phyloP scores from a whole-genome alignment of 495 filamentous ascomycete species.

The Neurospora sp. region DNA sequence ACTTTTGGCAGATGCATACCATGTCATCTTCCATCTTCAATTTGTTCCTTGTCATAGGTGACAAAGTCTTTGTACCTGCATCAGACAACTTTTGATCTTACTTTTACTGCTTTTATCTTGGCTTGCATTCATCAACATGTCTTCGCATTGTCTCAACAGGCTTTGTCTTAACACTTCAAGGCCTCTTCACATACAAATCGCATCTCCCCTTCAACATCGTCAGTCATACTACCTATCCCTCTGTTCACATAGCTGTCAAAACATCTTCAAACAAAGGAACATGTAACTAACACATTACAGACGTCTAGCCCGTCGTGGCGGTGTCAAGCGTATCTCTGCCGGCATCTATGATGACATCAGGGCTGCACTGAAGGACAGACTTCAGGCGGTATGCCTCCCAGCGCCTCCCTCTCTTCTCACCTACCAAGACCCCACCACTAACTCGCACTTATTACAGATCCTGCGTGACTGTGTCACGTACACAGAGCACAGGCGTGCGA shows the following conservation, averaged over 20 bases:
- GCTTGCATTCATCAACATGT: background rate
- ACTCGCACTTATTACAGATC: constrained; percentile 35
- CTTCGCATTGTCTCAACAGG: background rate
- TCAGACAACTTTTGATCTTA: background rate
- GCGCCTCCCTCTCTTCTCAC: too few species aligned
- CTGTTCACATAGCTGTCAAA: background rate
- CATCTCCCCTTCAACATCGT: background rate
- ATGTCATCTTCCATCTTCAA: background rate
- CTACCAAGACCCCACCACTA: background rate
- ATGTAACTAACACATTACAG: constrained; percentile 29
- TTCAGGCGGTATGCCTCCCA: constrained; percentile 38
- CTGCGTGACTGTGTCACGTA: constrained; percentile 40
- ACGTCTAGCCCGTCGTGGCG: constrained; percentile 69
- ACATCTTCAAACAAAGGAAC: background rate
- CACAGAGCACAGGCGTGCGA: constrained; percentile 39
- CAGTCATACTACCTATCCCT: background rate
- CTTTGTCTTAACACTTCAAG: background rate
- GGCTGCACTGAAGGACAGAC: constrained; percentile 36
- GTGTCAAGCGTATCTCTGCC: constrained; percentile 60
- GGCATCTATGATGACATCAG: constrained; percentile 65
- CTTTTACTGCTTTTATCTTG: background rate
- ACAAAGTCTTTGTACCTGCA: background rate
- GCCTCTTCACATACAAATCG: background rate
- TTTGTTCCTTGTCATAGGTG: background rate
- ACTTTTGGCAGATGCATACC: background rate